phyloP scores from a whole-genome alignment of 2,329 filamentous ascomycete genomes.

The Scolecobasidium constrictum region DNA sequence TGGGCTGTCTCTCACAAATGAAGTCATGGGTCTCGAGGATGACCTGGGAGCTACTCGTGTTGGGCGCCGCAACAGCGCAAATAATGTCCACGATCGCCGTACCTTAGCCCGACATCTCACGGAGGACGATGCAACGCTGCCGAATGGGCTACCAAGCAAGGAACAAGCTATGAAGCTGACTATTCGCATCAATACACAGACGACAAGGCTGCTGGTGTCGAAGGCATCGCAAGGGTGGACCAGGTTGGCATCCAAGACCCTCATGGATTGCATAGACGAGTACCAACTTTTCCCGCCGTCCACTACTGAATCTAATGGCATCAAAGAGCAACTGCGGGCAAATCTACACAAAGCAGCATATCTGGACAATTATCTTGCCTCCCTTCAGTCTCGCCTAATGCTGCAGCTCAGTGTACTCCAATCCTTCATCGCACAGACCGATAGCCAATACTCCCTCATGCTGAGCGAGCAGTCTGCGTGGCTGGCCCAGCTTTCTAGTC shows the following conservation, averaged over 20 bases:
- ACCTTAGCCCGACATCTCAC: neutral
- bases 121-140: neutral
- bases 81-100: neutral
- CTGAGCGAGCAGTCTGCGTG: neutral
- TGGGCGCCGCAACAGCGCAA: neutral
- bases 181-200: neutral
- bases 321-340: neutral
- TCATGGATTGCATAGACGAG: neutral
- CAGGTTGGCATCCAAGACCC: neutral
- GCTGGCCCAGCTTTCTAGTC: neutral
- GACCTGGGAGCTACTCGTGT: neutral
- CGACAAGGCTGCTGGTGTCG: neutral
- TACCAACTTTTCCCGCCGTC: neutral
- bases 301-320: neutral
- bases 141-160: neutral
- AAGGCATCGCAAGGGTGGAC: neutral
- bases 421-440: neutral
- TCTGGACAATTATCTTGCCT: neutral
- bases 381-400: neutral
- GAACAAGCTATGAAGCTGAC: neutral
- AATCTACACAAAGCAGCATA: neutral
- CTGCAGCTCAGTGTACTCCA: slow-evolving; percentile 4
- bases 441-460: neutral
- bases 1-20: neutral
- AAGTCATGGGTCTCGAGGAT: neutral